Evolutionary conservation across 345 rosid species (phyloP), one percentile per base, ranked within the genome.

Genomic region (Murraya paniculata): DNA sequence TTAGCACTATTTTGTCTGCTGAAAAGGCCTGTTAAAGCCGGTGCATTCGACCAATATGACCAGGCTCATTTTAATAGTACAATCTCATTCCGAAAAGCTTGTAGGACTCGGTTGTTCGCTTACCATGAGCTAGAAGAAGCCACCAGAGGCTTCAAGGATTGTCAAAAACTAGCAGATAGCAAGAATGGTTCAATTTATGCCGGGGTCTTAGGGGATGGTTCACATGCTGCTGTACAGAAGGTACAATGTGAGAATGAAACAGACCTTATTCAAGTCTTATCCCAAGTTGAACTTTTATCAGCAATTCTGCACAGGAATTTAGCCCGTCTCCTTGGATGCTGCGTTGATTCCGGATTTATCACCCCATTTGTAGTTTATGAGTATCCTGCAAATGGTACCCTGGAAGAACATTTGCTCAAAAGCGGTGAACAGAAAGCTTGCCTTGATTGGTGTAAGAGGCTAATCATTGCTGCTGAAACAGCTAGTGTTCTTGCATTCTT

Each of bases 41-140:
- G 76, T 25, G 56, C 67, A 18, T 85, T 76, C 76, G 84, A 81
- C 27, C 80, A 35, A 35, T 35, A 73, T 36, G 81, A 84, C 25
- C 86, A 81, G 77, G 82, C 80, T 59, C 82, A 80, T 80, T 85
- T 68, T 68, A 81, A 78, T 9, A 81, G 86, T 62, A 85, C 87
- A 71, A 83, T 87, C 81, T 91, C 94, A 0, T 89, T 89, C 81
- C 84, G 91, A 33, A 92, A 92, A 86, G 88, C 90, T 71, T 90
- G 90, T 80, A 88, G 87, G 83, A 81, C 92, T n/a, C 89, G 89
- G 70, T 71, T 88, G 38, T 91, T 92, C 81, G 80, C 84, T 68
- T 89, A 87, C 84, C 87, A 87, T 28, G 98, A 94, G 85, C 89
- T 94, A 60, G 90, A 90, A 70, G 91, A 88, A 79, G 94, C 97